phyloP scores from a whole-genome alignment of 2,329 filamentous ascomycete genomes.

The Rhynchosporium secalis region DNA sequence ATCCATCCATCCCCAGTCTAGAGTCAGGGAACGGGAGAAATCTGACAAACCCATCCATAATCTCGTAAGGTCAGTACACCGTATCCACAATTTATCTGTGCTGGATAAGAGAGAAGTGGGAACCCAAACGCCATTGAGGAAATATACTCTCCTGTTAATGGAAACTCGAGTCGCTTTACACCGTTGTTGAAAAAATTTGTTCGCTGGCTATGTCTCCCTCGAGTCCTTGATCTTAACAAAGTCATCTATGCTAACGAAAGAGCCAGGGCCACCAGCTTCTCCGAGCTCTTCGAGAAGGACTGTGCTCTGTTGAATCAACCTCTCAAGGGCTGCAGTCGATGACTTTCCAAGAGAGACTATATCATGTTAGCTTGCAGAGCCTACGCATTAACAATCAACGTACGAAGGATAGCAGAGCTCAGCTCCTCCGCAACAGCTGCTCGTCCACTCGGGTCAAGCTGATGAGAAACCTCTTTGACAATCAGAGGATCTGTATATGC shows the following conservation, averaged over 20 bases:
- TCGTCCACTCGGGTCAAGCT: slow-evolving; percentile 75
- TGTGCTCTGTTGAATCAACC: slow-evolving; percentile 80
- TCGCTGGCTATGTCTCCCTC: slow-evolving; percentile 4
- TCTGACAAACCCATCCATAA: slow-evolving; percentile 9
- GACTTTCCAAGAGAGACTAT: slow-evolving; percentile 88
- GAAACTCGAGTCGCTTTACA: slow-evolving; percentile 5
- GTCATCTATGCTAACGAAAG: slow-evolving; percentile 72
- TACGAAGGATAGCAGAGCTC: slow-evolving; percentile 83
- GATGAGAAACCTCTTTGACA: slow-evolving; percentile 70
- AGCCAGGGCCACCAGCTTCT: slow-evolving; percentile 75
- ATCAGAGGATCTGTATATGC: slow-evolving; percentile 81
- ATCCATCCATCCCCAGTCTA: slow-evolving; percentile 5
- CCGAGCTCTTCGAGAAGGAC: slow-evolving; percentile 82
- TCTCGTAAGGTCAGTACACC: slow-evolving; percentile 6
- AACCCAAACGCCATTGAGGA: slow-evolving; percentile 4
- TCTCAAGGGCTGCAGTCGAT: slow-evolving; percentile 81
- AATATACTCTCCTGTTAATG: background rate
- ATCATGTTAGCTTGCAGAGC: slow-evolving; percentile 32
- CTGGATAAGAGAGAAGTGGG: slow-evolving; percentile 1
- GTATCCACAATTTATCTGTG: slow-evolving; percentile 28
- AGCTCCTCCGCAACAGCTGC: slow-evolving; percentile 86
- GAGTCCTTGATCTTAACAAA: slow-evolving; percentile 42
- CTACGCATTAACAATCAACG: slow-evolving; percentile 12
- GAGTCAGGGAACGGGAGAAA: slow-evolving; percentile 2
- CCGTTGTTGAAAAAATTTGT: background rate